Evolutionary conservation across 441 rosid species (phyloP).

Genomic region (Populus hybrid): DNA sequence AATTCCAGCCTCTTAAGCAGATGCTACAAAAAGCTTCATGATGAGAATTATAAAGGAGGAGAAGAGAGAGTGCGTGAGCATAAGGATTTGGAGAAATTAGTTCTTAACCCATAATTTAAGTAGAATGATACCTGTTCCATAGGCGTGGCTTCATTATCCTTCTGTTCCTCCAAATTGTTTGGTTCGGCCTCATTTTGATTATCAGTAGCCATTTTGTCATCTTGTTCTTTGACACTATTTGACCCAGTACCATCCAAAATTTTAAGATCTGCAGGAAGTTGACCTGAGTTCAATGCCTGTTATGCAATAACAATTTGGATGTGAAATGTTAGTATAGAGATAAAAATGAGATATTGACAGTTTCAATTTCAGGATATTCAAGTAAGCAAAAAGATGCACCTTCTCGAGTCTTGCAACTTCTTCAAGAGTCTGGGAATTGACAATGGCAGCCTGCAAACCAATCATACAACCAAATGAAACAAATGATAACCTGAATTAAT

Average conservation of each 20-base stretch:
- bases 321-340: conserved; percentile 18
- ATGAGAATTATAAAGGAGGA: background rate
- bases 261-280: conserved; percentile 80
- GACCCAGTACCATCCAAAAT: conserved; percentile 40
- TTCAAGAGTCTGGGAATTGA: conserved; percentile 97
- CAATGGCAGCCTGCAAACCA: conserved; percentile 85
- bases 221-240: conserved; percentile 31
- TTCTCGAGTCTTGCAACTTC: conserved; percentile 98
- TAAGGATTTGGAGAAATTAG: background rate
- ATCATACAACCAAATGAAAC: conserved; percentile 20
- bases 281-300: conserved; percentile 92
- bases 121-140: conserved; percentile 59
- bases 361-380: conserved; percentile 7
- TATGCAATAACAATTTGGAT: conserved; percentile 27
- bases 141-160: conserved; percentile 47
- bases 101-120: background rate
- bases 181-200: too few species aligned
- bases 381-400: conserved; percentile 36
- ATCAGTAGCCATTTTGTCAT: conserved; percentile 39
- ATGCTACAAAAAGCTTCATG: background rate
- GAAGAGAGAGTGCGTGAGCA: background rate
- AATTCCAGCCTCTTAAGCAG: background rate
- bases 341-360: background rate
- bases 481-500: conserved; percentile 5
- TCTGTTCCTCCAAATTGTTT: conserved; percentile 27